Base-by-base conservation (phyloP, 345 rosid genomes). In the Anacardium occidentale region DNA sequence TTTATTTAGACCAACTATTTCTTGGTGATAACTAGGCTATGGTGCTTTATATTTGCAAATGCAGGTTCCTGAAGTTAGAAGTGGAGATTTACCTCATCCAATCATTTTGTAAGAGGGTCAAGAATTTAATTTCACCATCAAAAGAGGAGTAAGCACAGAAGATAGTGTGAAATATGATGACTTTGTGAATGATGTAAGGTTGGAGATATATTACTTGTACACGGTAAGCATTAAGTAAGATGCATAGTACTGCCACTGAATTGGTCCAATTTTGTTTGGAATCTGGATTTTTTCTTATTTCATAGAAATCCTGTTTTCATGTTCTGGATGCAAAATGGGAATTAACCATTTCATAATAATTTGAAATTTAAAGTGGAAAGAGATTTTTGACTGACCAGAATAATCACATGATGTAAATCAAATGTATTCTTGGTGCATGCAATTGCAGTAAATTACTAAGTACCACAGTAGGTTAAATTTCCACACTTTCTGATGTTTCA, bases 1-100 rank as follows among this genome's bases (percentile, higher is more conserved):
- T 24, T 44, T 65, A 40, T 22, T 7, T 24, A 24, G 21, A 5
- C 12, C 57, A 29, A 47, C 54, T 47, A 12, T n/a, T 10, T 54
- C 29, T 24, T n/a, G 34, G 24, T 55, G 21, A 22, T 59, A 52
- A 20, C 20, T 47, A 62, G 10, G 24, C n/a, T 24, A 0, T 59
- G 45, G 62, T 25, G 42, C 26, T 66, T 25, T 64, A 60, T 11
- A 6, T 47, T 76, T 67, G 32, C 69, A 64, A 59, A 52, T 81
- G 69, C 77, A 94, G 97, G 99, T 97, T 61, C 99, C 98, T 79
- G 99, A 95, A 86, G 99, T 95, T 73, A 85, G 99, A 85, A 95
- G 99, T 59, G 98, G 98, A 18, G 99, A 95, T 82, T 88, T 91
- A 37, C 98, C 98, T 62, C 88, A 82, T 66, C 99, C 99, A 32